Evolutionary conservation across 1,284 basidiomycete genomes (phyloP), one percentile per base, ranked within the genome.

Genomic region (Boletus smithii): DNA sequence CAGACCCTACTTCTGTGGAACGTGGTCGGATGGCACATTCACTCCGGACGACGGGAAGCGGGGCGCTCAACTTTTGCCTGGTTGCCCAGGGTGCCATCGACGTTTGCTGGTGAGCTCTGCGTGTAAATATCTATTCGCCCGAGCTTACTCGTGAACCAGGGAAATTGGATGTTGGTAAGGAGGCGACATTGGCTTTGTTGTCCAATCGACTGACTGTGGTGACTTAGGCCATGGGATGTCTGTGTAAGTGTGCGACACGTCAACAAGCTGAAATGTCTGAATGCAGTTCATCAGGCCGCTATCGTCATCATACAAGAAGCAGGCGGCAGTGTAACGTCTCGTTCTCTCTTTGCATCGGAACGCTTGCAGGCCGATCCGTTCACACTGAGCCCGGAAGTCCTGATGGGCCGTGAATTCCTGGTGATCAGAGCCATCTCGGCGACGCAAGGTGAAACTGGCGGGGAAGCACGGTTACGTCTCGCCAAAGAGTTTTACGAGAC

Each of bases 251-350:
- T 40, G 5, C 16, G 31, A 40, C 5, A 20, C 3, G 9, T 47
- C 20, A 33, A 8, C 16, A 5, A 16, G 26, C 14, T 16, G 8
- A 37, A 13, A 16, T 16, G 31, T 39, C 22, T 40, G 42, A 50
- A 26, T 8, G 0, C 0, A 4, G 32, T n/a, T 11, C 13, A 59
- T 3, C 63, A 84, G 73, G 85, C 95, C 0, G 95, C 92, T 0
- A 83, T 91, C 33, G 83, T 95, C 52, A 93, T 98, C 57, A 88
- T 91, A 1, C 77, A 89, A 57, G 95, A 97, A 66, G 90, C 95
- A 1, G 92, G 93, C 8, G 83, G 88, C 13, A 70, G 85, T 27
- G 81, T 90, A 9, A 85, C 84, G 23, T 80, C 80, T 11, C 81
- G 82, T 49, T 67, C 69, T 6, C 70, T 73, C 57, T 79, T 68